Base-by-base conservation (phyloP, 306 rosid species). In the Cyclanthera cordifolia region DNA sequence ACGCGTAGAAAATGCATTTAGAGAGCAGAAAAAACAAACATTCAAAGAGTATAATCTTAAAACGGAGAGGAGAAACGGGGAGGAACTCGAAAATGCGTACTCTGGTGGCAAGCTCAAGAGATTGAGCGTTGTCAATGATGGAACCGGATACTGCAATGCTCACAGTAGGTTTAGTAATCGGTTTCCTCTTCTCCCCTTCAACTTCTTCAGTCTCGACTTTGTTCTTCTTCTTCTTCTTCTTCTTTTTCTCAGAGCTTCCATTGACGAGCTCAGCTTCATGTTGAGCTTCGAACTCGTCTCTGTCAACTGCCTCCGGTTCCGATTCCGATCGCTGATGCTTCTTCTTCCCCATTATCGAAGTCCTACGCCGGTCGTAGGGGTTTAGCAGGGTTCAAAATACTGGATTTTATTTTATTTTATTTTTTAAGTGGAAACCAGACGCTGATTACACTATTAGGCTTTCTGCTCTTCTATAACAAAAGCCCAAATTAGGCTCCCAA, bases 41-140 rank as follows among this genome's bases (percentile, higher is more conserved):
- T 34, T 9, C 25, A 55, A 15, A 55, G 20, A 27, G 15, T 14
- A 55, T 27, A 16, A 55, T 55, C 63, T 28, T 41, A 51, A 6
- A 2, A 60, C 17, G 32, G 69, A 5, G 51, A 34, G 51, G 68
- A 51, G 69, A 21, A 63, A 20, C 32, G 17, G 28, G 51, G 19
- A 12, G 1, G 6, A 19, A 72, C 45, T 41, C 27, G 24, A 41
- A 46, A 52, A 56, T 19, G 61, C 23, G 39, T 78, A 94, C 99
- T 77, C 99, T 78, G 27, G 97, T 94, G 58, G 95, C 91, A 76
- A 90, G 95, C 55, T 90, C 99, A 53, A 84, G 79, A 51, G 99
- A 88, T 74, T 82, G 97, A 15, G 91, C 81, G 77, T 94, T 94
- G 79, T 88, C 83, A 32, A 94, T 88, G 81, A 94, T 94, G 75